A percentile compares a stretch with the other conserved stretches of the same genome.
Conservation (phyloP, 345 rosid genomes). For the Cardamine chenopodiifolia region DNA sequence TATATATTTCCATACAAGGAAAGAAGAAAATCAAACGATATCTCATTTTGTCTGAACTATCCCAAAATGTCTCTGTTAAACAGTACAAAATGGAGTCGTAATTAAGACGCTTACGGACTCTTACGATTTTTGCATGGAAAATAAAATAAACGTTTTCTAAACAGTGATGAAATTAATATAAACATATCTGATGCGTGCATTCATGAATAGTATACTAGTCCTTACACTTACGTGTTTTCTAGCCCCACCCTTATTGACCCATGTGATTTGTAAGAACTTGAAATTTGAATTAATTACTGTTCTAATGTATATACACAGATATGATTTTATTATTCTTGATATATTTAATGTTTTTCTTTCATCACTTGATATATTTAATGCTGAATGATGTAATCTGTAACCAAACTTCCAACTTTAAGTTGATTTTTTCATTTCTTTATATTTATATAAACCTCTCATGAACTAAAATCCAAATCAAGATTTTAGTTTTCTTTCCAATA, state of each 20-base stretch:
- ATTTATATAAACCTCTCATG: not conserved
- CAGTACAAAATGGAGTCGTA: slow-evolving; percentile 19
- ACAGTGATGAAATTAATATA: slow-evolving; percentile 7
- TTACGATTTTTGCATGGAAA: not conserved
- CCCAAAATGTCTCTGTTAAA: not conserved
- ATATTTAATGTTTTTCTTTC: not conserved
- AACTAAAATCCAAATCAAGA: not conserved
- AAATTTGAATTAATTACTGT: not conserved
- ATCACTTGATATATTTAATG: too few relatives aligned
- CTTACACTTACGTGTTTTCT: slow-evolving; percentile 7
- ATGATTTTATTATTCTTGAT: slow-evolving; percentile 9
- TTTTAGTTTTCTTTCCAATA: too few relatives aligned
- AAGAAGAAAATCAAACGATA: not conserved
- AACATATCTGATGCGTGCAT: slow-evolving; percentile 27
- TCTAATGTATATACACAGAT: not conserved
- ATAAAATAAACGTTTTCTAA: slow-evolving; percentile 19
- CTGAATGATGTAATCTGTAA: slow-evolving; percentile 21
- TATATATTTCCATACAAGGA: slow-evolving; percentile 21
- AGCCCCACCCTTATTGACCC: slow-evolving; percentile 37
- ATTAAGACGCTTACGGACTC: slow-evolving; percentile 9
- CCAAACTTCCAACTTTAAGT: slow-evolving; percentile 1
- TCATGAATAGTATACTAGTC: not conserved
- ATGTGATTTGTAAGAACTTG: slow-evolving; percentile 20
- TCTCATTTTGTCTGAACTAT: slow-evolving; percentile 1
- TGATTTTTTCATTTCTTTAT: not conserved